phyloP scores from a whole-genome alignment of 352 stramenopile genomes.

The Phytopythium aichiense region DNA sequence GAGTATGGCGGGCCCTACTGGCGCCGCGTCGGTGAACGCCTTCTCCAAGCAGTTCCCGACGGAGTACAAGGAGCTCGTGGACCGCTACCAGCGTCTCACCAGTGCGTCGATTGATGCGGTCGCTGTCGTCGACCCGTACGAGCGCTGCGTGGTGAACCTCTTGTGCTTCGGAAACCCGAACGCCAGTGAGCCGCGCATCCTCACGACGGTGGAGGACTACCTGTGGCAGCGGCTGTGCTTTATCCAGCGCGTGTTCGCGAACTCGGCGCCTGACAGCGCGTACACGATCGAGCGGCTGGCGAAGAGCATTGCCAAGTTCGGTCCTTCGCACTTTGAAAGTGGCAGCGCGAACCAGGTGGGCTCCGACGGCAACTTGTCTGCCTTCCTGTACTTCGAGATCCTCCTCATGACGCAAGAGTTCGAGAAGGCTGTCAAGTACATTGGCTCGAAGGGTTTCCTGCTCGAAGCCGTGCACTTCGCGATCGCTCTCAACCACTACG shows the following conservation, averaged over 20 bases:
- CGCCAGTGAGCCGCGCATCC: constrained; percentile 63
- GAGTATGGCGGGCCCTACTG: constrained; percentile 27
- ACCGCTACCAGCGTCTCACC: constrained; percentile 67
- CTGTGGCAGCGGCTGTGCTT: constrained; percentile 84
- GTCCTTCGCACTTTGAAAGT: constrained; percentile 64
- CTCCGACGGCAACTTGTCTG: constrained; percentile 33
- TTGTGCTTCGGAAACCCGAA: constrained; percentile 77
- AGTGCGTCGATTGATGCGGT: constrained; percentile 71
- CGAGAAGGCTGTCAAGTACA: constrained; percentile 77
- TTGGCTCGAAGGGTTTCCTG: constrained; percentile 71
- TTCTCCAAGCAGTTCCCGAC: constrained; percentile 70
- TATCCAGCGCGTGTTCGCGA: constrained; percentile 44
- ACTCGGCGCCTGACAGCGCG: constrained; percentile 37
- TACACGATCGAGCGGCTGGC: constrained; percentile 66
- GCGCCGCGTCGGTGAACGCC: constrained; percentile 27
- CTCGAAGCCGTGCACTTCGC: constrained; percentile 80
- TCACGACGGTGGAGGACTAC: constrained; percentile 84
- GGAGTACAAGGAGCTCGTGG: constrained; percentile 57
- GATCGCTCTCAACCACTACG: constrained; percentile 77
- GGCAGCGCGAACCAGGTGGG: constrained; percentile 18
- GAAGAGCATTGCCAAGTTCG: constrained; percentile 75
- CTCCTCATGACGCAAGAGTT: constrained; percentile 77
- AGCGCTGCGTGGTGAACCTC: constrained; percentile 79
- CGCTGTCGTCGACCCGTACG: constrained; percentile 66
- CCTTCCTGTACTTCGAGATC: constrained; percentile 82